Evolutionary conservation across 768 basidiomycete genomes (phyloP).

Genomic region (Pulveroboletus sp.): DNA sequence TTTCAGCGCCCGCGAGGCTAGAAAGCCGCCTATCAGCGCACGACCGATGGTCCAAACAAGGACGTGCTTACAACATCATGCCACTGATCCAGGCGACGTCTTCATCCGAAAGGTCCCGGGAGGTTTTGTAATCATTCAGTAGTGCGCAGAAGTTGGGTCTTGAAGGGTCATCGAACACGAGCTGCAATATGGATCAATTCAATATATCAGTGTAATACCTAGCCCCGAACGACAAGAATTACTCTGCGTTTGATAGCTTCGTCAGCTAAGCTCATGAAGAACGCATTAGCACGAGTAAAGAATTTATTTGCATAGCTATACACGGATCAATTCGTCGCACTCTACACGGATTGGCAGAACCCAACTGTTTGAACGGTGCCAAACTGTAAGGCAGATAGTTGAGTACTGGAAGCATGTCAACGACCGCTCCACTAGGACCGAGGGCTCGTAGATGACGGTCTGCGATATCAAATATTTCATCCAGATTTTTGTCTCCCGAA

Average conservation of each 20-base stretch:
- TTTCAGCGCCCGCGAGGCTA: constrained; percentile 7
- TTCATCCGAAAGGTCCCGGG: constrained; percentile 2
- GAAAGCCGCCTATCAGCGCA: background rate
- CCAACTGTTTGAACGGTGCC: constrained; percentile 9
- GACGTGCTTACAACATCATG: constrained; percentile 4
- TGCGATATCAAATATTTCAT: constrained; percentile 1
- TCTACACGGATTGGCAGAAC: background rate
- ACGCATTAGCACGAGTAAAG: constrained; percentile 2
- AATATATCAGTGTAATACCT: background rate
- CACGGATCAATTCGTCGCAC: background rate
- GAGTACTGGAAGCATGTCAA: constrained; percentile 4
- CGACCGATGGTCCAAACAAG: too few relatives aligned
- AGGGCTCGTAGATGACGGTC: background rate
- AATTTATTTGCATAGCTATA: constrained; percentile 5
- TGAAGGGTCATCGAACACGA: constrained; percentile 1
- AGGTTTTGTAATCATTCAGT: constrained; percentile 3
- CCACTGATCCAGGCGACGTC: constrained; percentile 10
- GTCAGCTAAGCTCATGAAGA: constrained; percentile 1
- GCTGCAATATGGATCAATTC: background rate
- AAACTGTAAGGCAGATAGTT: constrained; percentile 1
- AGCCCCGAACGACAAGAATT: background rate
- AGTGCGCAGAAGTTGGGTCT: constrained; percentile 3
- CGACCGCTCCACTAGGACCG: constrained; percentile 5
- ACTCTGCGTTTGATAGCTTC: constrained; percentile 7
- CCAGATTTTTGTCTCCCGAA: constrained; percentile 4